Evolutionary conservation across 129 eudicot species (phyloP).

Genomic region (Artemisia argyi): DNA sequence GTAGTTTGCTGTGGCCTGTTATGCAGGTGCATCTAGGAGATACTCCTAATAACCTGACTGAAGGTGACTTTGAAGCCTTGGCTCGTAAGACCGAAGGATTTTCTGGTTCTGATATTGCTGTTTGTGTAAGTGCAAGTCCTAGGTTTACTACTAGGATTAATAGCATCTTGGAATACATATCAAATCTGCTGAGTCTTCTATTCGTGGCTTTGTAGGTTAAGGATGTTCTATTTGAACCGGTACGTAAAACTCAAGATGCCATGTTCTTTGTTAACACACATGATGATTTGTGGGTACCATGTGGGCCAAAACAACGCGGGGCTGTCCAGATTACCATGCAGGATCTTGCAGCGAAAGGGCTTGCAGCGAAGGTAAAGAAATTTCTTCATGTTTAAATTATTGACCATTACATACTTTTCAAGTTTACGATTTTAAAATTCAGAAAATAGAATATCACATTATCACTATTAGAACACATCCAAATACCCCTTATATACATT

Average conservation of each 20-base stretch:
- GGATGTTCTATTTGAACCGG: constrained; percentile 98
- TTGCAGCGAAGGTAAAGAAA: constrained; percentile 77
- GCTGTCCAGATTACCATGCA: constrained; percentile 93
- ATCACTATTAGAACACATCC: neutral
- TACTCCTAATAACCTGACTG: constrained; percentile 92
- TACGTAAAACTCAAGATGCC: constrained; percentile 99
- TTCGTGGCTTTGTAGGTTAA: constrained; percentile 60
- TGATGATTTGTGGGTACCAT: constrained; percentile 84
- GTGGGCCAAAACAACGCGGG: constrained; percentile 95
- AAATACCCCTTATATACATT: neutral
- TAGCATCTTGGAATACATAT: neutral
- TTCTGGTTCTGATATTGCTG: constrained; percentile 98
- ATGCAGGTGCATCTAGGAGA: constrained; percentile 97
- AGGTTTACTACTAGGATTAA: neutral
- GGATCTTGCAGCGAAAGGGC: constrained; percentile 89
- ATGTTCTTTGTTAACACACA: constrained; percentile 77
- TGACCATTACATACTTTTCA: neutral
- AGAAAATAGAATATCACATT: neutral
- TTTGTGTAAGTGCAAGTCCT: constrained; percentile 70
- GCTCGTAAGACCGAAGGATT: constrained; percentile 94
- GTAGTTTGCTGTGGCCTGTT: constrained; percentile 18
- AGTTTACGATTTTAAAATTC: neutral
- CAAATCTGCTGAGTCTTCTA: neutral
- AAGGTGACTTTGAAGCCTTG: constrained; percentile 78
- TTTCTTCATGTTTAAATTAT: neutral